These are phyloP conservation scores for Curvularia eragrostidis DNA, from an alignment of 2,329 filamentous ascomycete species.

Conservation along the genomic window DNA sequence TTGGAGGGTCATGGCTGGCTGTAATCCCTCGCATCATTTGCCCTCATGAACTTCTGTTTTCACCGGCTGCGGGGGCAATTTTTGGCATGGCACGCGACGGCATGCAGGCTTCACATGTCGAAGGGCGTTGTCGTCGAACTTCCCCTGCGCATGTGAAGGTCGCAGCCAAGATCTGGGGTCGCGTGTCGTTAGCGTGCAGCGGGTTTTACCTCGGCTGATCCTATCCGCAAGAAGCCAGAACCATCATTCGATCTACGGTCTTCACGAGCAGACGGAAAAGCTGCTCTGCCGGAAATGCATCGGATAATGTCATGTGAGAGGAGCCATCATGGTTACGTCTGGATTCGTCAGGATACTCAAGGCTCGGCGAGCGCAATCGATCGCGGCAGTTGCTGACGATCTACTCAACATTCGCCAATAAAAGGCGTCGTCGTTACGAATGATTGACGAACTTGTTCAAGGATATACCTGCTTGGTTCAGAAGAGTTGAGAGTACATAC, in stretches of 20 bases:
- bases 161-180: slow-evolving; percentile 23
- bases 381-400: slow-evolving; percentile 3
- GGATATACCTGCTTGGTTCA: background rate
- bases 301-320: slow-evolving; percentile 9
- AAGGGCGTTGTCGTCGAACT: slow-evolving; percentile 12
- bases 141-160: slow-evolving; percentile 41
- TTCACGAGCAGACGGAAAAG: slow-evolving; percentile 12
- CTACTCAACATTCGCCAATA: background rate
- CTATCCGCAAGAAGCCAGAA: slow-evolving; percentile 22
- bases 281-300: slow-evolving; percentile 2
- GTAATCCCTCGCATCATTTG: background rate
- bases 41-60: background rate
- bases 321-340: slow-evolving; percentile 6
- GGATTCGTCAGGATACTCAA: slow-evolving; percentile 6
- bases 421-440: background rate
- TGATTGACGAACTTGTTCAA: background rate
- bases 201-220: slow-evolving; percentile 23
- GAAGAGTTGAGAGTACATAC: background rate
- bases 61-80: background rate
- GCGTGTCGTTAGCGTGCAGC: slow-evolving; percentile 14
- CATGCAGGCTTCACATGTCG: slow-evolving; percentile 43
- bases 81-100: slow-evolving; percentile 28
- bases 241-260: slow-evolving; percentile 12
- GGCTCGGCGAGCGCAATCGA: slow-evolving; percentile 3
- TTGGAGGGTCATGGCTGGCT: background rate